A percentile compares a stretch with the other conserved stretches of the same genome.
These are phyloP conservation scores for Tulasnella sp. DNA, from an alignment of 768 basidiomycete species.

Conservation along the genomic window DNA sequence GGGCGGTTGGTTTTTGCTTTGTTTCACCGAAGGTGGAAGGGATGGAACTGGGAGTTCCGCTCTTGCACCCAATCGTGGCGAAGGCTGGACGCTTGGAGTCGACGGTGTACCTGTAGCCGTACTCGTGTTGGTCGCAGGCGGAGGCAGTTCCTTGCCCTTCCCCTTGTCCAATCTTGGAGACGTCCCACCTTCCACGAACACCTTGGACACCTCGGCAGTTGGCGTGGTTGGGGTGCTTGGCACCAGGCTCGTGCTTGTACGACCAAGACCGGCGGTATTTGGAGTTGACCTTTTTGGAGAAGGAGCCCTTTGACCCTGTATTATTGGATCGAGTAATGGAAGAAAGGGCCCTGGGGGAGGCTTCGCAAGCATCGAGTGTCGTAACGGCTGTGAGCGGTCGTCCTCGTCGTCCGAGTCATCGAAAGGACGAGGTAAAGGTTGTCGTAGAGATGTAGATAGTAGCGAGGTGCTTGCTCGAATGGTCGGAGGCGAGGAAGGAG, in stretches of 20 bases:
- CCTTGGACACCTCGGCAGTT: neutral
- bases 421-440: constrained; percentile 10
- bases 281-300: constrained; percentile 13
- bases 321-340: constrained; percentile 28
- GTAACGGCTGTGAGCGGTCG: neutral
- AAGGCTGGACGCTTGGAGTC: neutral
- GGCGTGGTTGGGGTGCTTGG: neutral
- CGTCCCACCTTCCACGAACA: constrained; percentile 9
- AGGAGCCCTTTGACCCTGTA: constrained; percentile 7
- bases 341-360: constrained; percentile 24
- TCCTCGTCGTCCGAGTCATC: neutral
- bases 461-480: neutral
- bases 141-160: constrained; percentile 19
- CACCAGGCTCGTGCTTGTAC: neutral
- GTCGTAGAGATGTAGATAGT: neutral
- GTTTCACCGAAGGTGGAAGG: neutral
- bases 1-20: constrained; percentile 13
- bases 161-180: constrained; percentile 22
- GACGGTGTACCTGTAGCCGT: constrained; percentile 4
- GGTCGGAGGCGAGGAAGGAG: neutral
- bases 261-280: neutral
- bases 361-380: constrained; percentile 4
- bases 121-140: neutral
- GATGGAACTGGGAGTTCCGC: neutral
- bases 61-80: neutral